Percentiles rank a stretch among this genome's conserved stretches.
Conservation (phyloP, 78 protist genomes). For the Dictyostelium intermedium region DNA sequence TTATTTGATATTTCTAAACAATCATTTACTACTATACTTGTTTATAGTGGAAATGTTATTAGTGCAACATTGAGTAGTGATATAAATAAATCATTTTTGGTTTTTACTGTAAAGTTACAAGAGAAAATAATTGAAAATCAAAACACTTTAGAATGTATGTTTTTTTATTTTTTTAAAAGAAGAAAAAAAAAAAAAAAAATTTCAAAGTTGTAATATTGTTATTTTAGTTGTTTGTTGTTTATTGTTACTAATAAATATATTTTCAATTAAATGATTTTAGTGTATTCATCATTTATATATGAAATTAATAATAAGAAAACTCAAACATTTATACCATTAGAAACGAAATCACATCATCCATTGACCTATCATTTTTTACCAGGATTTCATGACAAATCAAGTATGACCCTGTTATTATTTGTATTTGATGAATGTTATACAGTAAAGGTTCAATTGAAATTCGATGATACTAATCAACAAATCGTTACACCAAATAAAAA, state of each 20-base stretch:
- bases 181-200: no score
- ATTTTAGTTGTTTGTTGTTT: neutral
- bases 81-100: slow-evolving; percentile 26
- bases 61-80: slow-evolving; percentile 49
- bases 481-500: neutral
- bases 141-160: slow-evolving; percentile 29
- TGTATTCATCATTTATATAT: slow-evolving; percentile 63
- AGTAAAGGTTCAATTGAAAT: slow-evolving; percentile 24
- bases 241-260: neutral
- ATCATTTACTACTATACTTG: neutral
- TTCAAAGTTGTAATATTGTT: no score
- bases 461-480: slow-evolving; percentile 15
- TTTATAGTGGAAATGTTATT: slow-evolving; percentile 15
- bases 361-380: slow-evolving; percentile 40
- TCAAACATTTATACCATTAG: slow-evolving; percentile 15
- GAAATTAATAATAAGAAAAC: slow-evolving; percentile 21
- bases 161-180: neutral
- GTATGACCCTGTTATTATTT: neutral
- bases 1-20: slow-evolving; percentile 30
- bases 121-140: slow-evolving; percentile 35
- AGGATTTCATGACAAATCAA: slow-evolving; percentile 13
- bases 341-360: slow-evolving; percentile 8
- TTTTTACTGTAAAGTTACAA: slow-evolving; percentile 51
- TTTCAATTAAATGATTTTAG: neutral
- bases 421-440: slow-evolving; percentile 36